Base-by-base conservation (phyloP, 306 rosid genomes). In the Parietaria judaica region DNA sequence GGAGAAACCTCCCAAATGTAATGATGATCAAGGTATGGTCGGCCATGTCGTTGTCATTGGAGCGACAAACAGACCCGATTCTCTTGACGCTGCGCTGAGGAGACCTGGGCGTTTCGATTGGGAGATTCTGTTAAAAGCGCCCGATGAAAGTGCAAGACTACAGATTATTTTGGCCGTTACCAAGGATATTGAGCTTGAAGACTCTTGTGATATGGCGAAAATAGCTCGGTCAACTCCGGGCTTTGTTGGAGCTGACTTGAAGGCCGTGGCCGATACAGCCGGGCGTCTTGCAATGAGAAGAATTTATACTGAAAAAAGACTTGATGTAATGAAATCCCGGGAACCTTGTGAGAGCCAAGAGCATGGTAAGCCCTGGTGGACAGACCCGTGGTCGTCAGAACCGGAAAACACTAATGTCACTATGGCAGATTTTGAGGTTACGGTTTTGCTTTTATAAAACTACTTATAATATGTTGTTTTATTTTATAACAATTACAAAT, bases 1-100 rank as follows among this genome's bases (percentile, higher is more conserved):
- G 95, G 95, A 90, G 59, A 79, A 82, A 70, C 78, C 84, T 10
- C 79, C 77, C 46, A 62, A 80, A 23, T 66, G 75, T 6, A 65
- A 52, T 17, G 76, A 72, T 62, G 66, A 54, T 44, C 73, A 74
- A 54, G 65, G 64, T 62, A 49, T 5, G 14, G 83, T 80, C 52
- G 79, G 85, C 16, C 76, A 81, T 83, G 95, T 91, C 60, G 87
- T 89, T 74, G 97, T 89, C 14, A 89, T 89, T 72, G 97, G 89
- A 49, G 97, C 97, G 35, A 91, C 96, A 12, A 91, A 91, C 70
- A 91, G 97, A 70, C 97, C 97, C 6, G 97, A 91, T 77, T 87
- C 91, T 13, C 71, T 84, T 59, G 91, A 84, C 66, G 59, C 81
- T 65, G 87, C 87, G 14, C 57, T 91, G 5, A 80, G 97, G 80